Base-by-base conservation (phyloP, 805 yeast species). In the Sungouiozyma ichnusensis region DNA sequence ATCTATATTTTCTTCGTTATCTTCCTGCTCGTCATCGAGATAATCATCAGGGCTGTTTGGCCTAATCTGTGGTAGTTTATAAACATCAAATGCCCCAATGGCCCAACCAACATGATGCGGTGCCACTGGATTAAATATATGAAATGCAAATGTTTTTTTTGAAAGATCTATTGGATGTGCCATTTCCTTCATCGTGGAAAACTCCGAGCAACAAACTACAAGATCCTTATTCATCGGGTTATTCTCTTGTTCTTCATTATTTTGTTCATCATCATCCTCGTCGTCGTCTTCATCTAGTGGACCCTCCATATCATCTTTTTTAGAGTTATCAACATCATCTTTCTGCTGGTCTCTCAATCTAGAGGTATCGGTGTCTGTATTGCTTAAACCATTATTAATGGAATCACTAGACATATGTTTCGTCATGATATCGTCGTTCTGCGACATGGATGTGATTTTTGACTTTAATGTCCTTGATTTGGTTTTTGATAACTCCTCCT, bases 91-190 rank as follows among this genome's bases (percentile, higher is more conserved):
- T 2, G 95, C 81, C 0, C 97, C 98, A 3, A 87, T 75, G 0
- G 95, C 88, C 80, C 94, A 92, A 0, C 97, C 97, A 16, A 92
- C 70, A 60, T 90, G 97, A 51, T 88, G 97, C 1, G 98, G 85
- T 32, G 94, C 81, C 1, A 86, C 82, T 1, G 97, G 95, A 42
- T 80, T 84, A 55, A 79, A 80, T 7, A 85, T 66, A 14, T 80
- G 77, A 69, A 79, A 90, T 16, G 77, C 70, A 39, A 76, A 86
- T 1, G 80, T 69, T 51, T 87, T 90, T 55, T 85, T 85, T 3
- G 81, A 70, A 31, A 74, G 58, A 58, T 87, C 94, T 4, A 76
- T 67, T 0, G 87, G 79, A 53, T 87, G 95, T 0, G 90, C 82
- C 2, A 73, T 65, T 54, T 81, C 90, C 48, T 76, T 79, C 11